Base-by-base conservation (phyloP, 331 rosid species). In the Malus hybrid region DNA sequence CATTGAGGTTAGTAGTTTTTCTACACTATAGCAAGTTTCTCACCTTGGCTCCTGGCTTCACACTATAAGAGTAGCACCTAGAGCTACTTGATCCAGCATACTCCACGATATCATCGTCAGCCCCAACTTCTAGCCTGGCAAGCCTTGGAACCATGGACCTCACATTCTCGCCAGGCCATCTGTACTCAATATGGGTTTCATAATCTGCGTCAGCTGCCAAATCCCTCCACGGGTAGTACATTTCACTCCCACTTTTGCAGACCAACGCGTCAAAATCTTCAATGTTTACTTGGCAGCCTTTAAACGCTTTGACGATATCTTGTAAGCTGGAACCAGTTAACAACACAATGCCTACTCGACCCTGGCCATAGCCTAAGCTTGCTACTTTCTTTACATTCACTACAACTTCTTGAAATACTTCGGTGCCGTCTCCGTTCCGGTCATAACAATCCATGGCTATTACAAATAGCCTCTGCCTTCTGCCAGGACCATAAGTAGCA, bases 91-190 rank as follows among this genome's bases (percentile, higher is more conserved):
- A 82, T 57, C 79, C 85, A 28, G 48, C 83, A 76, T 63, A 83
- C 84, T 88, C 91, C 46, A 62, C 70, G 34, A 89, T 78, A 81
- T 81, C 83, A 22, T 83, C 84, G 64, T 88, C 93, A 54, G 44
- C 81, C 59, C 79, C 89, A 56, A 66, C 87, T 82, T 89, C 97
- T 70, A 75, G 77, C 79, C 50, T 84, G 67, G 88, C 89, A 46
- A 89, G 87, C 86, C 97, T 89, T 14, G 86, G 74, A 64, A 85
- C 86, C 79, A 80, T 69, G 46, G 95, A 80, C 75, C 91, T 85
- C 76, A 89, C 84, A 77, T 88, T 89, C 76, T 89, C 97, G 16
- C 93, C 90, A 4, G 95, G 93, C 97, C 97, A 91, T 77, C 87
- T 76, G 74, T 86, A 85, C 77, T 88, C 91, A 0, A 91, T 80